These are phyloP conservation scores for Tricholoma bakamatsutake DNA, from an alignment of 768 basidiomycete genomes.

Conservation along the genomic window DNA sequence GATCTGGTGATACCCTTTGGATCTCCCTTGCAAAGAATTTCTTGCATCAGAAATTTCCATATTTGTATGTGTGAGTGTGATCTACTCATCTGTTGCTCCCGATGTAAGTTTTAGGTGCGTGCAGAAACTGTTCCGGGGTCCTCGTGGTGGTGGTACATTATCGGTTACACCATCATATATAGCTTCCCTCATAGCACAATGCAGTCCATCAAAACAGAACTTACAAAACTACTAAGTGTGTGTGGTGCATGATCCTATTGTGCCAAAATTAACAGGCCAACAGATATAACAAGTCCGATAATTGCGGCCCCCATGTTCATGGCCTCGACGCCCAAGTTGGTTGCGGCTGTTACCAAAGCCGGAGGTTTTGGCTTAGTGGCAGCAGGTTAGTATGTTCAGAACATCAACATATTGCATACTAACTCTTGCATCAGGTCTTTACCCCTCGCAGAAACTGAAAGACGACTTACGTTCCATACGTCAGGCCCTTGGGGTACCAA, in stretches of 20 bases:
- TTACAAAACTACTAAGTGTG: constrained; percentile 4
- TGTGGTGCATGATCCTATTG: background rate
- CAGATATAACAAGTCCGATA: constrained; percentile 46
- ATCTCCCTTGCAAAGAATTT: no score
- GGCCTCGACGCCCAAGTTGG: constrained; percentile 27
- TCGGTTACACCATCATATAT: no score
- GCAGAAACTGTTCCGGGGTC: no score
- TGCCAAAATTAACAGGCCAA: background rate
- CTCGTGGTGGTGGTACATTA: no score
- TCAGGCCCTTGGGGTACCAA: constrained; percentile 7
- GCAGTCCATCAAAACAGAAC: background rate
- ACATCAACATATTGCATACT: background rate
- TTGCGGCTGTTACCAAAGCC: constrained; percentile 40
- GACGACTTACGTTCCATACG: constrained; percentile 35
- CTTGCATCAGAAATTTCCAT: no score
- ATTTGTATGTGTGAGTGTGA: no score
- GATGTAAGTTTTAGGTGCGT: no score
- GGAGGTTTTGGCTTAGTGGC: constrained; percentile 57
- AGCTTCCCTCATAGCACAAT: background rate
- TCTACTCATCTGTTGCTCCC: no score
- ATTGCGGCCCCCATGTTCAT: constrained; percentile 55
- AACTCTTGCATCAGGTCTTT: constrained; percentile 28
- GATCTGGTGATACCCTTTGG: no score
- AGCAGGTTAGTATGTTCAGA: constrained; percentile 31
- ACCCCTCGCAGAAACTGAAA: constrained; percentile 26